Evolutionary conservation across 768 basidiomycete genomes (phyloP), one percentile per base, ranked within the genome.

Genomic region (Tulasnella sp.): DNA sequence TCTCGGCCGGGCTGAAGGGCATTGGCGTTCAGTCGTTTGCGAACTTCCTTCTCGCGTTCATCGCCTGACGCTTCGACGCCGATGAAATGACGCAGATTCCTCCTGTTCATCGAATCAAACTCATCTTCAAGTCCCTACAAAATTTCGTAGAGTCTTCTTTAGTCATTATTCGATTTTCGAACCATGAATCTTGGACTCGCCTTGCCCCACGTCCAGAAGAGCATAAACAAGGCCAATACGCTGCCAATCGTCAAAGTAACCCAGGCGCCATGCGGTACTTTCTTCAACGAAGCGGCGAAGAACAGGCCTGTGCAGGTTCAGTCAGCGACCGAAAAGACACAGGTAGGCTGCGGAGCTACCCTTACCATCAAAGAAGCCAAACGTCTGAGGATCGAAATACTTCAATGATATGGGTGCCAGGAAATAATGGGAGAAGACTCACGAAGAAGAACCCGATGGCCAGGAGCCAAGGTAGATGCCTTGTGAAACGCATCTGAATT

Each of bases 141-240:
- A 45, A 38, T 30, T n/a, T 48, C n/a, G 21, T 7, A 48, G n/a
- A 48, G 27, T 48, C 21, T 48, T n/a, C n/a, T n/a, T n/a, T n/a
- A n/a, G n/a, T n/a, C n/a, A n/a, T n/a, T n/a, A n/a, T n/a, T n/a
- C n/a, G n/a, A n/a, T n/a, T n/a, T n/a, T n/a, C n/a, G n/a, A n/a
- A n/a, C n/a, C n/a, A n/a, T 46, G 3, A 42, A 30, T 21, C 5
- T 10, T 25, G 9, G 22, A 25, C 52, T 49, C 60, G 67, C 76
- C 75, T 78, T 81, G 17, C 77, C 81, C 82, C 82, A 84, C 3
- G 79, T 79, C 82, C 83, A 85, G 58, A 84, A 77, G 0, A 73
- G 65, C 79, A 84, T 83, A 48, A 79, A 63, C 2, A 67, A 17
- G 62, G 55, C 77, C 76, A 84, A 66, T 12, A 81, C 65, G 1